phyloP scores from a whole-genome alignment of 129 eudicot species.

The Rutidosis leptorrhynchoides region DNA sequence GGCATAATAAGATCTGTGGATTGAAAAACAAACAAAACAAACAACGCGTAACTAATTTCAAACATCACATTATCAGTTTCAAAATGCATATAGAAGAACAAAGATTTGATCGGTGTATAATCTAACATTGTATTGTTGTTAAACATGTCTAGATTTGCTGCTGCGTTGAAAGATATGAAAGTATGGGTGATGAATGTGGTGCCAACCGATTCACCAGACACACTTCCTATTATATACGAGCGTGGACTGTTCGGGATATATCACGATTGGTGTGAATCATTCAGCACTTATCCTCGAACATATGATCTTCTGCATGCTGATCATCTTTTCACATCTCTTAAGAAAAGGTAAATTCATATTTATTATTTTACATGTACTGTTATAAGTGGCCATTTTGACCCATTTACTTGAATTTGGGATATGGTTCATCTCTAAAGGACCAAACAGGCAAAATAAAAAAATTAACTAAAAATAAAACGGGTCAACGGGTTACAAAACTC shows the following conservation, averaged over 20 bases:
- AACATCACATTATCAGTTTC: background rate
- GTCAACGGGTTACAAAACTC: background rate
- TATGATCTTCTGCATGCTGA: constrained; percentile 72
- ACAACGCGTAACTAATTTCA: too few species aligned
- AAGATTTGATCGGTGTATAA: too few species aligned
- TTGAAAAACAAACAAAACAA: too few species aligned
- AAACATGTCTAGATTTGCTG: constrained; percentile 48
- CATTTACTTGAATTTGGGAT: background rate
- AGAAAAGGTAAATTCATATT: constrained; percentile 39
- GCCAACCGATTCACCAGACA: constrained; percentile 51
- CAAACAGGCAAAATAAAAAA: background rate
- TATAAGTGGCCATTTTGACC: background rate
- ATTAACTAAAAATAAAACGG: background rate
- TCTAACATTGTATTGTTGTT: background rate
- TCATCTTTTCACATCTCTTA: constrained; percentile 56
- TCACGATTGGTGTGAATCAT: constrained; percentile 70
- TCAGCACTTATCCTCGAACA: constrained; percentile 61
- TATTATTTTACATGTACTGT: background rate
- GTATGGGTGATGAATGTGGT: constrained; percentile 71
- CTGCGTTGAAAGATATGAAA: constrained; percentile 49
- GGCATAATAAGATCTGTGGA: too few species aligned
- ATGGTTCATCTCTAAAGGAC: background rate
- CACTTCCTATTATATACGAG: constrained; percentile 59
- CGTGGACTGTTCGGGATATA: constrained; percentile 66
- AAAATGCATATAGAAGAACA: background rate